Evolutionary conservation across 1,284 basidiomycete genomes (phyloP).

Genomic region (Moniliella sp.): DNA sequence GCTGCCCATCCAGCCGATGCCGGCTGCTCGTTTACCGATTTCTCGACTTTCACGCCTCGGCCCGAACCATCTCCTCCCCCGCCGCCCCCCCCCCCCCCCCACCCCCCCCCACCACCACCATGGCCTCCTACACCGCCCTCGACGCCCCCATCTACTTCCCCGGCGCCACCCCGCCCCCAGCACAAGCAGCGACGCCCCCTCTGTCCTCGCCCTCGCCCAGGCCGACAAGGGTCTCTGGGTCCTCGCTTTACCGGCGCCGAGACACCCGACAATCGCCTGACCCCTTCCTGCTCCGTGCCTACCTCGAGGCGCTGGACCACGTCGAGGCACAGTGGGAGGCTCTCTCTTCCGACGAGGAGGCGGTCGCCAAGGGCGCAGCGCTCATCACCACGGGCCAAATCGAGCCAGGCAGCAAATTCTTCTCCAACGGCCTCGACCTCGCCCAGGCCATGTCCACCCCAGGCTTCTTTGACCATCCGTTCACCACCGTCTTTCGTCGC

Average conservation of each 20-base stretch:
- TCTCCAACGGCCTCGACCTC: slow-evolving; percentile 48
- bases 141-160: background rate
- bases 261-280: slow-evolving; percentile 48
- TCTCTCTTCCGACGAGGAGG: slow-evolving; percentile 5
- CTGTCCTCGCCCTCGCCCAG: slow-evolving; percentile 1
- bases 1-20: no score
- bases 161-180: background rate
- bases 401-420: slow-evolving; percentile 13
- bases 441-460: slow-evolving; percentile 45
- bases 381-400: slow-evolving; percentile 16
- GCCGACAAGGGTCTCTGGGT: slow-evolving; percentile 19
- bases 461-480: slow-evolving; percentile 41
- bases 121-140: no score
- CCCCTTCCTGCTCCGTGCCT: slow-evolving; percentile 42
- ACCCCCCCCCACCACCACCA: no score
- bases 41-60: no score
- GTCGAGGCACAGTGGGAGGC: slow-evolving; percentile 60
- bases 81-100: no score
- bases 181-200: background rate
- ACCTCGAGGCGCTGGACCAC: slow-evolving; percentile 51
- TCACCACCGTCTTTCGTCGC: slow-evolving; percentile 38
- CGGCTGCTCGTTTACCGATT: no score
- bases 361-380: slow-evolving; percentile 15
- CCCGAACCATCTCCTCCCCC: no score
- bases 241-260: slow-evolving; percentile 14